phyloP scores from a whole-genome alignment of 1,284 basidiomycete species.

The Trichosporon ovoides region DNA sequence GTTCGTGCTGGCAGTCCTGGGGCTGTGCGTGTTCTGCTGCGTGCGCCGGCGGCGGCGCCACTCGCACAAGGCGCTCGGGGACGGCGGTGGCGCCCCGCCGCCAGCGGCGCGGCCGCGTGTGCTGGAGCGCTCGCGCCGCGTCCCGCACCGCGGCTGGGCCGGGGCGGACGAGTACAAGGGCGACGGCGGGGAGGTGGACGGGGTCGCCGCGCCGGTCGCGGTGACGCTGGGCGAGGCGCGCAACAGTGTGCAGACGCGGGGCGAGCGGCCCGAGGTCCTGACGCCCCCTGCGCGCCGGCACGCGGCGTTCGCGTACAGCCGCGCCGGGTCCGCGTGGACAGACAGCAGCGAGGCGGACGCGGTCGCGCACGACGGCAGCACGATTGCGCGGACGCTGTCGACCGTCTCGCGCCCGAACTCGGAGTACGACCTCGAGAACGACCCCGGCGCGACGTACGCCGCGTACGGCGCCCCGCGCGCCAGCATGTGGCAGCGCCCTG shows the following conservation, averaged over 20 bases:
- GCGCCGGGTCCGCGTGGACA: conserved; percentile 21
- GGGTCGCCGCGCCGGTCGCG: too few species aligned
- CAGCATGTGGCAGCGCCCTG: too few species aligned
- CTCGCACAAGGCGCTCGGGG: neutral
- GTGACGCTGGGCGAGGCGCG: too few species aligned
- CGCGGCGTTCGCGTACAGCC: neutral
- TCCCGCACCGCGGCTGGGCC: too few species aligned
- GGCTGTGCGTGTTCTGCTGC: neutral
- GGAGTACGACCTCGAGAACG: conserved; percentile 21
- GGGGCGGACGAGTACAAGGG: too few species aligned
- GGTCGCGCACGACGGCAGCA: conserved; percentile 29
- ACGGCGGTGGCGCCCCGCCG: neutral
- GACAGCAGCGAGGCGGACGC: conserved; percentile 36
- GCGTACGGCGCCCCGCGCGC: too few species aligned
- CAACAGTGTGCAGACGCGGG: too few species aligned
- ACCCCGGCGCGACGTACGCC: conserved; percentile 13
- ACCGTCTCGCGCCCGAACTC: conserved; percentile 23
- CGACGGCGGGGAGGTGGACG: too few species aligned
- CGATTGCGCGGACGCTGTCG: conserved; percentile 32
- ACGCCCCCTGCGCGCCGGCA: neutral
- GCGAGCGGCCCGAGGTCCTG: neutral
- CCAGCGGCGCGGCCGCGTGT: neutral
- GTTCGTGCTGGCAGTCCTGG: neutral
- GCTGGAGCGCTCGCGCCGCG: neutral
- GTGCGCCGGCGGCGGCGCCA: neutral